Evolutionary conservation across 805 yeast genomes (phyloP), one percentile per base, ranked within the genome.

Genomic region (Saccharomycopsis schoenii): DNA sequence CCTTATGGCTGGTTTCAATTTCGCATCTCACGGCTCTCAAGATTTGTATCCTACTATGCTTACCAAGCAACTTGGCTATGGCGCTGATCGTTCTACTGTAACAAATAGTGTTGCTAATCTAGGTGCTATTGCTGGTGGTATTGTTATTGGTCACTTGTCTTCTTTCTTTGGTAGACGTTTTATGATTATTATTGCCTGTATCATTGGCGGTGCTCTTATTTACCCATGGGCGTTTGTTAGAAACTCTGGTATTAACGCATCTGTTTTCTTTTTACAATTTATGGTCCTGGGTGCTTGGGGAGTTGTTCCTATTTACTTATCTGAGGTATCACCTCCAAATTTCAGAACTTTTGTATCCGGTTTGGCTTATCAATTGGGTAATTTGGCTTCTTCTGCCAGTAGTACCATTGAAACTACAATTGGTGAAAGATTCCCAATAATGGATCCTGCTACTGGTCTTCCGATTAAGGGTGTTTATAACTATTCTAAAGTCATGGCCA

Each of bases 231-330:
- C 83, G 2, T 82, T 80, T 68, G 70, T 70, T 65, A 69, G 75
- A 21, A 68, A 68, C 36, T 71, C 69, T 47, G 66, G 69, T 39
- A 65, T 70, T n/a, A 76, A 77, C n/a, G 86, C 84, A 37, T 83
- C 84, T 1, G 83, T 73, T 5, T 85, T 85, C 71, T 84, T 84
- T 73, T 68, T 84, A 68, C 88, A 84, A 69, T 79, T 80, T 67
- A 80, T 81, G 60, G 86, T 85, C 2, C 85, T 83, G 74, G 91
- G 89, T 39, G 84, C 84, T 4, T 86, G 89, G 87, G 90, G 91
- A 62, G 82, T 86, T 57, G 76, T 82, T 14, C 89, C 90, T 17
- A 79, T 83, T 52, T 84, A 84, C 70, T 73, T 86, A 50, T 75
- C 84, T 41, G 92, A 86, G 70, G 74, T 86, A 57, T 80, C 88